Evolutionary conservation across 2,329 filamentous ascomycete species (phyloP).

Genomic region (Cladophialophora bantiana): DNA sequence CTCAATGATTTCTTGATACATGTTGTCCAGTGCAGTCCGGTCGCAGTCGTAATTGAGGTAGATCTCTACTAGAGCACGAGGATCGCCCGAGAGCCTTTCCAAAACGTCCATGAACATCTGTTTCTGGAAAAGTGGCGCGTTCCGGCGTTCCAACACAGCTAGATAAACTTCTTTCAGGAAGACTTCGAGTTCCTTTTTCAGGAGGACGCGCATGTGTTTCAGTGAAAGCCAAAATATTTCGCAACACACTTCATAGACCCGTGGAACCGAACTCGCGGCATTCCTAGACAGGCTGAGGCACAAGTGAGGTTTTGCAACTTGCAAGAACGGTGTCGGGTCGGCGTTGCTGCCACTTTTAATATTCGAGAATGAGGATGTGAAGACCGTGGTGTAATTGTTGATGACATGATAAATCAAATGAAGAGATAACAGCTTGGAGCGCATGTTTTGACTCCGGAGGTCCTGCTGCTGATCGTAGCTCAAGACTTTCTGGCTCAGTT

Average conservation of each 20-base stretch:
- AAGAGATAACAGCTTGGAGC: slow-evolving; percentile 92
- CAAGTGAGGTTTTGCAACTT: slow-evolving; percentile 95
- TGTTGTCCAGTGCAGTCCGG: slow-evolving; percentile 88
- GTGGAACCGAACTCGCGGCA: slow-evolving; percentile 88
- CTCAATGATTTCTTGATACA: slow-evolving; percentile 93
- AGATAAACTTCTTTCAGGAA: slow-evolving; percentile 98
- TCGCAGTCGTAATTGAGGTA: slow-evolving; percentile 99
- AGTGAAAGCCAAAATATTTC: slow-evolving; percentile 99
- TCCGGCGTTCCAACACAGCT: slow-evolving; percentile 85
- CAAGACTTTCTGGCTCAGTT: slow-evolving; percentile 90
- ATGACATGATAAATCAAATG: slow-evolving; percentile 94
- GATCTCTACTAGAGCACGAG: slow-evolving; percentile 86
- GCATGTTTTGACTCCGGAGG: slow-evolving; percentile 92
- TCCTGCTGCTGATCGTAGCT: slow-evolving; percentile 92
- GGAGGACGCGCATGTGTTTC: slow-evolving; percentile 87
- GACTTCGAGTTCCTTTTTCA: slow-evolving; percentile 99
- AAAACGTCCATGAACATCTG: slow-evolving; percentile 88
- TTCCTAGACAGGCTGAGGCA: slow-evolving; percentile 95
- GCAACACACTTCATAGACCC: slow-evolving; percentile 92
- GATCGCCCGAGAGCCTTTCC: slow-evolving; percentile 82
- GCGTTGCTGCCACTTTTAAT: slow-evolving; percentile 90
- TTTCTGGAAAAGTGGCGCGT: slow-evolving; percentile 88
- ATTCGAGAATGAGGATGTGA: slow-evolving; percentile 88
- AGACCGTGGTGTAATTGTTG: slow-evolving; percentile 90
- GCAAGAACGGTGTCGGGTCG: slow-evolving; percentile 82